Evolutionary conservation across 2,329 filamentous ascomycete genomes (phyloP), one percentile per base, ranked within the genome.

Genomic region (Trichoderma sp.): DNA sequence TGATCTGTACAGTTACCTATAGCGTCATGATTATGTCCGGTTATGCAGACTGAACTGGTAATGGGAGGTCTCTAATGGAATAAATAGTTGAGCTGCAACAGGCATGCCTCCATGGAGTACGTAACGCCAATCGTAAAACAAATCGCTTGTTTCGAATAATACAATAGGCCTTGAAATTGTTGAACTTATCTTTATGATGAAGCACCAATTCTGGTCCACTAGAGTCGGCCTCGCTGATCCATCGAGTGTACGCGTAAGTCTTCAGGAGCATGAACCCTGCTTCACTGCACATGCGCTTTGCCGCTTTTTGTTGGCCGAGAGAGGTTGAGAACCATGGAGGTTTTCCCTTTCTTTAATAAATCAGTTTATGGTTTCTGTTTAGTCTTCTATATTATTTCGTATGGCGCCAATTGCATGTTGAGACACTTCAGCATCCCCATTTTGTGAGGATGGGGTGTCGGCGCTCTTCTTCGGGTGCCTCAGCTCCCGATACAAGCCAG

Each of bases 361-460:
- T 2, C 37, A 6, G 15, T 9, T 9, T 42, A n/a, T 5, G 39
- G 10, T n/a, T 17, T 42, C 17, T 42, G 17, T 19, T 42, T 19
- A n/a, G 15, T 42, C 39, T 19, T 3, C 39, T 42, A 9, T 42
- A 19, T n/a, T 42, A n/a, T 19, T 42, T 19, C 19, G 17, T 9
- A 42, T n/a, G 8, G 39, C 39, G 17, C 2, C 39, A 42, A 42
- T 42, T 42, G 39, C n/a, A 19, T n/a, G n/a, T n/a, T n/a, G n/a
- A n/a, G n/a, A n/a, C n/a, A n/a, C n/a, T 42, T 42, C 39, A 70
- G 72, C 7, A 68, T 77, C 19, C 76, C 72, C 19, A 64, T 78
- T 17, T 67, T 79, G n/a, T 67, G 60, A 34, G 76, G 75, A 17
- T 65, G 72, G 2, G 76, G 76, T 9, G 68, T 77, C 15, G 71